phyloP scores from a whole-genome alignment of 495 filamentous ascomycete genomes.

The Talaromyces borbonicus region DNA sequence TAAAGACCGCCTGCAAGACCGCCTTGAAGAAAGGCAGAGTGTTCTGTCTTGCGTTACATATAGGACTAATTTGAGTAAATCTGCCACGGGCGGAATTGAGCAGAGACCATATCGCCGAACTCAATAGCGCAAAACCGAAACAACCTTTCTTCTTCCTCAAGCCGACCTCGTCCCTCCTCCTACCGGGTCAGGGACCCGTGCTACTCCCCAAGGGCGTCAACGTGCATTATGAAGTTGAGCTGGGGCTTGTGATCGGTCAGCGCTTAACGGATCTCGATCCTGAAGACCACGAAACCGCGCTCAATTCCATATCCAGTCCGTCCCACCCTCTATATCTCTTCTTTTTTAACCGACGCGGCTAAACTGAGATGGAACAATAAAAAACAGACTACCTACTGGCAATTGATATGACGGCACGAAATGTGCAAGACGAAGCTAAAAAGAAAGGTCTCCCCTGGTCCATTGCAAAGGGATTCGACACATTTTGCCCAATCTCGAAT shows the following conservation, averaged over 20 bases:
- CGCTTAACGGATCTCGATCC: conserved; percentile 60
- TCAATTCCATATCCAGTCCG: conserved; percentile 42
- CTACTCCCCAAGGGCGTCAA: conserved; percentile 71
- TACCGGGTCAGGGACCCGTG: conserved; percentile 69
- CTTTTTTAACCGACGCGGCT: not conserved
- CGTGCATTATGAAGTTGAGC: conserved; percentile 92
- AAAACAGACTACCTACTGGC: conserved; percentile 74
- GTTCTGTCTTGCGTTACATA: not conserved
- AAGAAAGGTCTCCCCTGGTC: conserved; percentile 95
- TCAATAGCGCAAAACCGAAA: conserved; percentile 74
- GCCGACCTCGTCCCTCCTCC: conserved; percentile 71
- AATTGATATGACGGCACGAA: conserved; percentile 92
- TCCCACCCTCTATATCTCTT: conserved; percentile 10
- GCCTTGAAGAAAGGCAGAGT: not conserved
- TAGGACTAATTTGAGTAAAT: too few relatives aligned
- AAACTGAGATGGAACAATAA: not conserved
- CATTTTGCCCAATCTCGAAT: conserved; percentile 77
- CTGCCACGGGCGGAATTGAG: too few relatives aligned
- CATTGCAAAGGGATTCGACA: conserved; percentile 94
- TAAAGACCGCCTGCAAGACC: not conserved
- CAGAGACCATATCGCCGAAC: conserved; percentile 89
- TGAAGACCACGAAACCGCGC: conserved; percentile 42
- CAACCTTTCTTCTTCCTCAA: conserved; percentile 99
- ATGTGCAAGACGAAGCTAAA: conserved; percentile 91
- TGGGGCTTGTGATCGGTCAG: conserved; percentile 81